Conservation (phyloP, 1,284 basidiomycete species). For the Heliocybe sulcata region DNA sequence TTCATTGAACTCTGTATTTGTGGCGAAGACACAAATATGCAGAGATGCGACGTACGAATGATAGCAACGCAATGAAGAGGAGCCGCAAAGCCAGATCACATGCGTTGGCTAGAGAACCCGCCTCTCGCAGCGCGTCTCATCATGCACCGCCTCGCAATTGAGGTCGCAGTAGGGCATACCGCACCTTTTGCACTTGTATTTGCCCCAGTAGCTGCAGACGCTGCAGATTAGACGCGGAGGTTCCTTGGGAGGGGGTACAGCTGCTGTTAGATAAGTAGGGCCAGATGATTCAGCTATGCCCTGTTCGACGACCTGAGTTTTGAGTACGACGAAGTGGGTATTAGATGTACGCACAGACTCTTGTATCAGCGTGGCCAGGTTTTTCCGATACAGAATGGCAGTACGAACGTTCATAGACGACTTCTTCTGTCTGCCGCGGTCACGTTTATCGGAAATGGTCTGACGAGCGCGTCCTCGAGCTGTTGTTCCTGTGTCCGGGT, state of each 20-base stretch:
- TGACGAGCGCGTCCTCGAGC: conserved; percentile 63
- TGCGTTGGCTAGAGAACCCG: conserved; percentile 31
- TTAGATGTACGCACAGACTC: conserved; percentile 59
- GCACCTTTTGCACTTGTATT: conserved; percentile 54
- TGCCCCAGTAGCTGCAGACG: conserved; percentile 64
- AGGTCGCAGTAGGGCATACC: conserved; percentile 51
- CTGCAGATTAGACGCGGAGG: conserved; percentile 54
- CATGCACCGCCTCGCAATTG: conserved; percentile 47
- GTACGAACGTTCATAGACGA: conserved; percentile 74
- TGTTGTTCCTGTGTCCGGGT: conserved; percentile 23
- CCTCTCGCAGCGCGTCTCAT: conserved; percentile 56
- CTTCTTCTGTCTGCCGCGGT: conserved; percentile 60
- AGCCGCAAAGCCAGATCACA: neutral
- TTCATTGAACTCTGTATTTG: too few species aligned
- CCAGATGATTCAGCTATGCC: conserved; percentile 49
- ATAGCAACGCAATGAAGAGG: too few species aligned
- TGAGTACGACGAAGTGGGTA: neutral
- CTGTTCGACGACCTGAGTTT: conserved; percentile 25
- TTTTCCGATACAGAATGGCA: conserved; percentile 76
- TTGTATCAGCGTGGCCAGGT: conserved; percentile 60
- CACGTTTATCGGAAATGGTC: conserved; percentile 67
- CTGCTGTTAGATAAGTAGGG: conserved; percentile 53
- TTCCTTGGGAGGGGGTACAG: conserved; percentile 34
- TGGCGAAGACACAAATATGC: too few species aligned
- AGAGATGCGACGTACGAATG: too few species aligned